Conservation (phyloP, 2,329 filamentous ascomycete species). For the Botrytis aclada region DNA sequence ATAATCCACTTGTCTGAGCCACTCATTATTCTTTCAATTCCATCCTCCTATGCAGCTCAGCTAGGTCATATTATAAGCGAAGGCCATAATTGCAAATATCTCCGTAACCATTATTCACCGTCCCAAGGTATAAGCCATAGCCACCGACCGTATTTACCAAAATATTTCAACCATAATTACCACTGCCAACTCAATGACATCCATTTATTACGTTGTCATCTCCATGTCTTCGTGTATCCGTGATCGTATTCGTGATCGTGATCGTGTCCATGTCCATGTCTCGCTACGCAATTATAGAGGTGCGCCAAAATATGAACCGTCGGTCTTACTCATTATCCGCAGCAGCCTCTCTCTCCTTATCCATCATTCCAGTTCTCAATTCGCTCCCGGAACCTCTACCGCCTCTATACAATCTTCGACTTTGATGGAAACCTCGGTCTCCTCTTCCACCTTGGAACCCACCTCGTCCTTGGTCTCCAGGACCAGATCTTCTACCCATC, state of each 20-base stretch:
- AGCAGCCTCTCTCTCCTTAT: constrained; percentile 12
- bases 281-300: not conserved
- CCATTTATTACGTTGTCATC: not conserved
- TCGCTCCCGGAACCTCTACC: constrained; percentile 21
- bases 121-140: constrained; percentile 1
- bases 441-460: constrained; percentile 17
- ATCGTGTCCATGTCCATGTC: not conserved
- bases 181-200: not conserved
- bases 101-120: not conserved
- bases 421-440: not conserved
- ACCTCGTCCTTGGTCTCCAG: constrained; percentile 14
- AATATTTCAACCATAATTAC: constrained; percentile 4
- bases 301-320: not conserved
- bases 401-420: constrained; percentile 20
- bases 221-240: constrained; percentile 9
- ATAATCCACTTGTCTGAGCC: not conserved
- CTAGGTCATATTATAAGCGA: not conserved
- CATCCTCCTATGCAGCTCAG: not conserved
- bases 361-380: constrained; percentile 18
- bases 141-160: not conserved
- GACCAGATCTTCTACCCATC: constrained; percentile 2
- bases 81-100: not conserved
- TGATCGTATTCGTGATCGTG: not conserved
- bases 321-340: not conserved
- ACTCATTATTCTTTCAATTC: not conserved